Base-by-base conservation (phyloP, 2,329 filamentous ascomycete species). In the Fusarium palustre region DNA sequence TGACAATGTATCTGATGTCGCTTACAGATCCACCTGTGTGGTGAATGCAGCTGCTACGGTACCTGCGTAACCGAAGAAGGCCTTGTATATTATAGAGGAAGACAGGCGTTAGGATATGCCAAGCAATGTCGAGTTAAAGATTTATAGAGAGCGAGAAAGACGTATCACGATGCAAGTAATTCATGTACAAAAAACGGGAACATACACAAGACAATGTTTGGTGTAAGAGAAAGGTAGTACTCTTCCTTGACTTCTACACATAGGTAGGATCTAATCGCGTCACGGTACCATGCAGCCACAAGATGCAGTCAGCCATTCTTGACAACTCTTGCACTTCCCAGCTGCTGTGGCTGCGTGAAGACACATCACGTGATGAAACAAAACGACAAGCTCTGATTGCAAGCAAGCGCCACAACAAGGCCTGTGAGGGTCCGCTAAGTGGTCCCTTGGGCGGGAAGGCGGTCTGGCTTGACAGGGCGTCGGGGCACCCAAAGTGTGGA, bases 391-490 rank as follows among this genome's bases (percentile, higher is more conserved):
- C 64, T 74, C 49, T 55, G 64, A 47, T 43, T 43, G 50, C 59
- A 46, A 65, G 58, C 60, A 66, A 50, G 43, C 49, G 60, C 66
- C 57, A 70, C 59, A 65, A 8, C 43, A 60, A 68, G 69, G 56
- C 59, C 52, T 45, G 28, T 50, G 63, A 48, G 68, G 69, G 58
- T 50, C 58, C 67, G 52, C 68, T 67, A 67, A 64, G 61, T 61
- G 69, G 60, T 70, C 67, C 59, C 64, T 64, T 61, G 30, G 55
- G 62, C 63, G 68, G 71, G 72, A 70, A 73, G 70, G 72, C 72
- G 72, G 72, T 74, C 72, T 71, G 72, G 71, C 62, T 74, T 67
- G 60, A 73, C 68, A 71, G 60, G 56, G 70, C 61, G 25, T 43
- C 24, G 41, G 48, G 34, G 52, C 33, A 24, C 36, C 39, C 33